Conservation (phyloP, 257 asterid species). For the Echites panduratus region DNA sequence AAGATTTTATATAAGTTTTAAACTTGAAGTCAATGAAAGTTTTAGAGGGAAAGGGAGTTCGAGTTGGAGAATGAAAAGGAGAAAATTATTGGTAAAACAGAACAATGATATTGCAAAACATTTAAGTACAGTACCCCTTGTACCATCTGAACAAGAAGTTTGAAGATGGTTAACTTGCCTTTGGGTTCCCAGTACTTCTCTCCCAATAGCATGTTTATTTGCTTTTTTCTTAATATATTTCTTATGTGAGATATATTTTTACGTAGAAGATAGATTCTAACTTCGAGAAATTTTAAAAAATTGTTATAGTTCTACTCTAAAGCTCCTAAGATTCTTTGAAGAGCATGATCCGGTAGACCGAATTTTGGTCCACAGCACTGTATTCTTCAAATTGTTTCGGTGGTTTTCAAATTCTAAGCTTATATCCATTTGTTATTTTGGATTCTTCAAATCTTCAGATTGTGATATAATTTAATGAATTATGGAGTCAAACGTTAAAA, state of each 20-base stretch:
- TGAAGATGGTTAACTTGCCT: neutral
- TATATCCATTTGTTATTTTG: neutral
- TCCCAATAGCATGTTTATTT: neutral
- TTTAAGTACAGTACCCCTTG: neutral
- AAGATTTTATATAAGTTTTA: neutral
- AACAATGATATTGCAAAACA: neutral
- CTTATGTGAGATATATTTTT: neutral
- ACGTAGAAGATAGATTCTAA: neutral
- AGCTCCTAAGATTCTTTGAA: neutral
- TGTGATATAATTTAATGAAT: neutral
- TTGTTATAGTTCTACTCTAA: neutral
- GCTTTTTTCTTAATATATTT: neutral
- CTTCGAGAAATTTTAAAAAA: neutral
- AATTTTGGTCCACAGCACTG: neutral
- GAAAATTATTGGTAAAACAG: too few species aligned
- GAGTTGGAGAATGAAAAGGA: too few species aligned
- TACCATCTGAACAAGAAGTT: neutral
- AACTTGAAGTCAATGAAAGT: too few species aligned
- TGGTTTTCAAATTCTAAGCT: too few species aligned
- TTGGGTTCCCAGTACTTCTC: neutral
- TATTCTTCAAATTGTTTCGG: neutral
- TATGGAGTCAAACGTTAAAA: neutral
- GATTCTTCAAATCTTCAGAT: neutral
- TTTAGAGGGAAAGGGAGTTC: too few species aligned
- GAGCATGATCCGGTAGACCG: neutral